Evolutionary conservation across 2,329 filamentous ascomycete genomes (phyloP).

Genomic region (Cordyceps pruinosa): DNA sequence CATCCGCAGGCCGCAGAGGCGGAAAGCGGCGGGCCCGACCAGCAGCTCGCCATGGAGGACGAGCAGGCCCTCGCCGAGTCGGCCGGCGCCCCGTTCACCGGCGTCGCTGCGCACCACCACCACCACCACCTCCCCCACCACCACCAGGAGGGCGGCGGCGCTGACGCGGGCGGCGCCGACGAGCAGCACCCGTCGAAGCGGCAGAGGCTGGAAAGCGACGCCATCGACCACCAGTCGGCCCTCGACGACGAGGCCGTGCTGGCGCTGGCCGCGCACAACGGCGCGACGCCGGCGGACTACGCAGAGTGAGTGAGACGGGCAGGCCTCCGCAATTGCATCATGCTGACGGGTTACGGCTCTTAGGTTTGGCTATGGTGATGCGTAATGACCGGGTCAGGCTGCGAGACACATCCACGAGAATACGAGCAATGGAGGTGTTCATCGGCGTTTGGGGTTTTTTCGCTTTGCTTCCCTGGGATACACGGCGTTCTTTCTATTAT

Average conservation of each 20-base stretch:
- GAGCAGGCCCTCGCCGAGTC: constrained; percentile 4
- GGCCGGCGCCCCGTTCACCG: background rate
- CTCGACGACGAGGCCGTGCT: constrained; percentile 44
- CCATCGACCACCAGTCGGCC: constrained; percentile 25
- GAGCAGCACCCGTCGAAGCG: constrained; percentile 34
- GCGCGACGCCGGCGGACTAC: constrained; percentile 32
- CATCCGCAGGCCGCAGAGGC: background rate
- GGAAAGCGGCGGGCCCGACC: background rate
- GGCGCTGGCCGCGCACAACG: constrained; percentile 39
- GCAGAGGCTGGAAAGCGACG: constrained; percentile 29
- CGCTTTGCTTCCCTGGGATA: background rate
- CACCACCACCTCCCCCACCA: too few relatives aligned
- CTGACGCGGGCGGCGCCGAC: constrained; percentile 15
- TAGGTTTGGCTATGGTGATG: constrained; percentile 36
- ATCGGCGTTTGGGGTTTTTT: background rate
- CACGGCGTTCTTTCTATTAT: background rate
- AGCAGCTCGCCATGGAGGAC: constrained; percentile 3
- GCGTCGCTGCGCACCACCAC: background rate
- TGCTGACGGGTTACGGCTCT: constrained; percentile 11
- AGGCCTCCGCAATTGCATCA: too few relatives aligned
- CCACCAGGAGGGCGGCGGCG: too few relatives aligned
- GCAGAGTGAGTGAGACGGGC: constrained; percentile 32
- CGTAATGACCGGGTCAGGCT: constrained; percentile 21
- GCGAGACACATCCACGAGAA: background rate
- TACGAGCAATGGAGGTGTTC: background rate